phyloP scores from a whole-genome alignment of 768 basidiomycete genomes.

The Pleurotus tuoliensis region DNA sequence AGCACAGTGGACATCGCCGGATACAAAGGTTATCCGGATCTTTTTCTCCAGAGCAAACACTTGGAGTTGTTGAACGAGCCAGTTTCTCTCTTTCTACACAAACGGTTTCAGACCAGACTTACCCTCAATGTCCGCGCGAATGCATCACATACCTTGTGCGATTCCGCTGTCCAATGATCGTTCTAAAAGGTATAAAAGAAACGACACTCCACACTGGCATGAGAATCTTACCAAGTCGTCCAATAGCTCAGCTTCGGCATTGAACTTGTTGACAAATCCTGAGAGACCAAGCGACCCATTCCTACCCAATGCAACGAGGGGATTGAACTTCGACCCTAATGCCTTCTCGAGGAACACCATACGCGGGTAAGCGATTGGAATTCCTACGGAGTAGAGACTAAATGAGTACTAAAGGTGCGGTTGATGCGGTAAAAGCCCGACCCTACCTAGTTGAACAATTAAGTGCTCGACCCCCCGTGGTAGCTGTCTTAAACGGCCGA shows the following conservation, averaged over 20 bases:
- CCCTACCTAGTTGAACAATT: constrained; percentile 70
- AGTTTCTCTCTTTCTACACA: constrained; percentile 82
- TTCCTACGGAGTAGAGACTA: constrained; percentile 33
- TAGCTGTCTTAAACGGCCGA: constrained; percentile 54
- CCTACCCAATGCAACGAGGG: constrained; percentile 71
- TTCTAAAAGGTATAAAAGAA: constrained; percentile 41
- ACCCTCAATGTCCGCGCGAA: neutral
- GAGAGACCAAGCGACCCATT: constrained; percentile 62
- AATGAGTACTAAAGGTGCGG: neutral
- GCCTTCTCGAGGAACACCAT: constrained; percentile 84
- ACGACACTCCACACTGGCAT: neutral
- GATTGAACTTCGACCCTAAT: constrained; percentile 81
- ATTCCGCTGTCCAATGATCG: constrained; percentile 87
- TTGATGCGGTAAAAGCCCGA: neutral
- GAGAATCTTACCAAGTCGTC: constrained; percentile 72
- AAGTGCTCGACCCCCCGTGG: constrained; percentile 76
- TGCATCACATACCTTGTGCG: constrained; percentile 56
- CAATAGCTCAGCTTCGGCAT: constrained; percentile 87
- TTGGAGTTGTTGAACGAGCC: constrained; percentile 79
- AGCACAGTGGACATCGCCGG: constrained; percentile 92
- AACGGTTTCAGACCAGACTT: constrained; percentile 1
- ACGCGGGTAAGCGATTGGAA: constrained; percentile 89
- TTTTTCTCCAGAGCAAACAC: constrained; percentile 57
- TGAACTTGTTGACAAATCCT: constrained; percentile 88
- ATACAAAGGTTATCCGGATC: constrained; percentile 79